These are phyloP conservation scores for Colletotrichum tamarilloi DNA, from an alignment of 2,329 filamentous ascomycete species.

Conservation along the genomic window DNA sequence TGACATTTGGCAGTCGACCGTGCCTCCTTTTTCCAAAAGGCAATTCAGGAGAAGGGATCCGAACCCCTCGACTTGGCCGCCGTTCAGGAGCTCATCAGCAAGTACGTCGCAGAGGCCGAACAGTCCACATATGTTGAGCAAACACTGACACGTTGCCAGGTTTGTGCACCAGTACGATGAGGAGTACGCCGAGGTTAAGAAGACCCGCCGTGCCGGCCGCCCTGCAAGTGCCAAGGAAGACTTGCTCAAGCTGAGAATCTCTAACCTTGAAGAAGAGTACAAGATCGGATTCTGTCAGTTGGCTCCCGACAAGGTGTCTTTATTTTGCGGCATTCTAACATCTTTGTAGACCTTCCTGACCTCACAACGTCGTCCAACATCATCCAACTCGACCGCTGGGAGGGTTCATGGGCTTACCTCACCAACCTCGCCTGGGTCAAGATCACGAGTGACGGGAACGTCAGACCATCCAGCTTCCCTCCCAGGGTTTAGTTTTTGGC, in stretches of 20 bases:
- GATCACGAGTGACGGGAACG: slow-evolving; percentile 72
- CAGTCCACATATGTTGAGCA: neutral
- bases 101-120: slow-evolving; percentile 55
- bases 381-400: slow-evolving; percentile 77
- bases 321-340: neutral
- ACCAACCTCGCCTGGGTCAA: slow-evolving; percentile 82
- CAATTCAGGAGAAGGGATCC: slow-evolving; percentile 62
- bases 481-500: slow-evolving; percentile 57
- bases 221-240: slow-evolving; percentile 84
- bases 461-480: slow-evolving; percentile 81
- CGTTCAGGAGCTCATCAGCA: slow-evolving; percentile 70
- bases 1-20: slow-evolving; percentile 46
- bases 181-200: slow-evolving; percentile 74
- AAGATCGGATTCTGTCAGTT: slow-evolving; percentile 81
- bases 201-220: slow-evolving; percentile 79
- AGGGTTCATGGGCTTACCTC: slow-evolving; percentile 85
- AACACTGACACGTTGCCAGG: slow-evolving; percentile 53
- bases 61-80: slow-evolving; percentile 64
- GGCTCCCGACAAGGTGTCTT: neutral
- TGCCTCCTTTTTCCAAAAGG: slow-evolving; percentile 75
- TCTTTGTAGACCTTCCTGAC: slow-evolving; percentile 69
- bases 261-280: slow-evolving; percentile 81
- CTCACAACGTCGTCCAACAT: slow-evolving; percentile 75
- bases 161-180: slow-evolving; percentile 78
- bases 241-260: slow-evolving; percentile 77